A percentile compares a stretch with the other conserved stretches of the same genome.
These are phyloP conservation scores for Coemansia sp. DNA, from an alignment of 192 early-diverging fungal genomes.

Conservation along the genomic window DNA sequence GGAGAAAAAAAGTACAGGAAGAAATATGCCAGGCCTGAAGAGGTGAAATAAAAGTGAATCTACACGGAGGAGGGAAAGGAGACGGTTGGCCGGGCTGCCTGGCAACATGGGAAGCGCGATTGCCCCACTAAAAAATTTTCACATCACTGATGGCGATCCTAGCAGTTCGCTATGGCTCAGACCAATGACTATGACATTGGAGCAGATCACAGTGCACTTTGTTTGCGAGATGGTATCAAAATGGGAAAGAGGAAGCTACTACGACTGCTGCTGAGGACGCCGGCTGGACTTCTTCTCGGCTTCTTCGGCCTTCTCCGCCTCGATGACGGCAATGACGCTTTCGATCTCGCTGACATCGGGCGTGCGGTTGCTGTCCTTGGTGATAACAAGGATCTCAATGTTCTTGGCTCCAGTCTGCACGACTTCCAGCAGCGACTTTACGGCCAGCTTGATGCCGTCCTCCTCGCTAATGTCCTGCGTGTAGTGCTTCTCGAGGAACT, in stretches of 20 bases:
- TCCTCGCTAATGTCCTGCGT: conserved; percentile 80
- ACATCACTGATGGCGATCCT: too few relatives aligned
- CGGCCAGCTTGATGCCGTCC: conserved; percentile 87
- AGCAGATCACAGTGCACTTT: too few relatives aligned
- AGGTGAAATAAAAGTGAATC: conserved; percentile 7
- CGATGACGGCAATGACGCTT: conserved; percentile 72
- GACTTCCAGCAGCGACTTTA: conserved; percentile 93
- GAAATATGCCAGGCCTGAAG: background rate
- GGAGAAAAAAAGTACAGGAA: conserved; percentile 9
- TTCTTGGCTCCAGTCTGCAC: conserved; percentile 99
- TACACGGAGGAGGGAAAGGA: background rate
- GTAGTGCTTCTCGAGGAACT: conserved; percentile 99
- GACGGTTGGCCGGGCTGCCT: too few relatives aligned
- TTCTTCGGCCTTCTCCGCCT: conserved; percentile 90
- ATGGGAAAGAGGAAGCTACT: too few relatives aligned
- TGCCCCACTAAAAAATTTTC: too few relatives aligned
- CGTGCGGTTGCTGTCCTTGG: conserved; percentile 70
- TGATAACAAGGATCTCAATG: conserved; percentile 97
- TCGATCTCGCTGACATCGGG: conserved; percentile 79
- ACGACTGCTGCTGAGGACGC: conserved; percentile 13
- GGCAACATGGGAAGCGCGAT: too few relatives aligned
- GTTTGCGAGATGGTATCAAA: too few relatives aligned
- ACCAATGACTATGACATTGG: too few relatives aligned
- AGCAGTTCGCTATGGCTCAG: too few relatives aligned
- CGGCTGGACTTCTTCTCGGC: conserved; percentile 72